phyloP scores from a whole-genome alignment of 768 basidiomycete species.

The Hypholoma sublateritium region DNA sequence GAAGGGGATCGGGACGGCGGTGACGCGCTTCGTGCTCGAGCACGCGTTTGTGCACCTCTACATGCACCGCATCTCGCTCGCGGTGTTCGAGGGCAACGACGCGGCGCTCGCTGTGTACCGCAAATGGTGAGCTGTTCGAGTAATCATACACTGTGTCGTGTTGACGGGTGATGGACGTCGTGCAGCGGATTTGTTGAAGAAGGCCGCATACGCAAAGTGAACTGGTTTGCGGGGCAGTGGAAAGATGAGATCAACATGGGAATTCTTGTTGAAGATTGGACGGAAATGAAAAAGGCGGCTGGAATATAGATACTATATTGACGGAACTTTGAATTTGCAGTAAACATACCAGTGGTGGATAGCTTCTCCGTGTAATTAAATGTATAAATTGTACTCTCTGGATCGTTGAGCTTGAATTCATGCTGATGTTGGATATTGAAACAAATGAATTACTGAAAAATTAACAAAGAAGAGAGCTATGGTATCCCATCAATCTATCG shows the following conservation, averaged over 20 bases:
- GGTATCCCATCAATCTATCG: too few relatives aligned
- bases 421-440: too few relatives aligned
- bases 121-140: conserved; percentile 6
- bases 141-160: not conserved
- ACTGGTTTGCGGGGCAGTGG: conserved; percentile 12
- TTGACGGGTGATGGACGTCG: not conserved
- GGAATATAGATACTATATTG: too few relatives aligned
- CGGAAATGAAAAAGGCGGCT: too few relatives aligned
- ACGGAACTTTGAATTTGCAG: too few relatives aligned
- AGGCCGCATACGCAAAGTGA: not conserved
- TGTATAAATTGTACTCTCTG: too few relatives aligned
- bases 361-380: too few relatives aligned
- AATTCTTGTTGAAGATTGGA: conserved; percentile 1
- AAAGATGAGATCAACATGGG: conserved; percentile 15
- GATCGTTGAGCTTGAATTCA: too few relatives aligned
- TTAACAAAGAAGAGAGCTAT: too few relatives aligned
- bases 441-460: too few relatives aligned
- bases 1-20: conserved; percentile 10
- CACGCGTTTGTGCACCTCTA: conserved; percentile 14
- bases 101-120: conserved; percentile 9
- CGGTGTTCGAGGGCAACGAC: conserved; percentile 15
- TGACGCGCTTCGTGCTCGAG: conserved; percentile 15
- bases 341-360: too few relatives aligned
- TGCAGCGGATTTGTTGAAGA: too few relatives aligned
- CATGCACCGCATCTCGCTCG: conserved; percentile 15